phyloP scores from a whole-genome alignment of 192 early-diverging fungal genomes.

The Anaeromyces robustus region DNA sequence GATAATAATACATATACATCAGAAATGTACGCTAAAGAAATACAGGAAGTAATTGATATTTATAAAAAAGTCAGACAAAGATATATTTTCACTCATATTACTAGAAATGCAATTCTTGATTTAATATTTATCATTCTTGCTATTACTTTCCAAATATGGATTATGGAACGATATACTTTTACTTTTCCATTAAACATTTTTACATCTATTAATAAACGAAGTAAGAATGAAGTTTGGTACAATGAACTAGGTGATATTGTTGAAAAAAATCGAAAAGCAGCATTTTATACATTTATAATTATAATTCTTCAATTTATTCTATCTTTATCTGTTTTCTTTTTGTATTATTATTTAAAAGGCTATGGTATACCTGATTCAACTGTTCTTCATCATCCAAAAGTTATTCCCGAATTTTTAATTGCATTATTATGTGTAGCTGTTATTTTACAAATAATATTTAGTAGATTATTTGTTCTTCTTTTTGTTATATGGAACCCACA shows the following conservation, averaged over 20 bases:
- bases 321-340: neutral
- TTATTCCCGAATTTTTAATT: neutral
- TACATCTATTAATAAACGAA: neutral
- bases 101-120: neutral
- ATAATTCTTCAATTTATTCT: neutral
- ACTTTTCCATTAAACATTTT: neutral
- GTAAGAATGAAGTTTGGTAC: neutral
- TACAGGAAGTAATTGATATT: neutral
- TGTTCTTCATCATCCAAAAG: neutral
- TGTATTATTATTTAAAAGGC: neutral
- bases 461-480: neutral
- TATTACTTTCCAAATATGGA: neutral
- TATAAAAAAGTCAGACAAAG: neutral
- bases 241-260: neutral
- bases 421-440: neutral
- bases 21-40: neutral
- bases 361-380: neutral
- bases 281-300: neutral
- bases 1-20: neutral
- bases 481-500: neutral
- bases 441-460: neutral
- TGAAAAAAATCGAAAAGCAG: neutral
- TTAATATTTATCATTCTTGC: neutral
- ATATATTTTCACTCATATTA: neutral
- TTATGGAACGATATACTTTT: neutral